phyloP scores from a whole-genome alignment of 768 basidiomycete genomes.

The Auricularia sp. region DNA sequence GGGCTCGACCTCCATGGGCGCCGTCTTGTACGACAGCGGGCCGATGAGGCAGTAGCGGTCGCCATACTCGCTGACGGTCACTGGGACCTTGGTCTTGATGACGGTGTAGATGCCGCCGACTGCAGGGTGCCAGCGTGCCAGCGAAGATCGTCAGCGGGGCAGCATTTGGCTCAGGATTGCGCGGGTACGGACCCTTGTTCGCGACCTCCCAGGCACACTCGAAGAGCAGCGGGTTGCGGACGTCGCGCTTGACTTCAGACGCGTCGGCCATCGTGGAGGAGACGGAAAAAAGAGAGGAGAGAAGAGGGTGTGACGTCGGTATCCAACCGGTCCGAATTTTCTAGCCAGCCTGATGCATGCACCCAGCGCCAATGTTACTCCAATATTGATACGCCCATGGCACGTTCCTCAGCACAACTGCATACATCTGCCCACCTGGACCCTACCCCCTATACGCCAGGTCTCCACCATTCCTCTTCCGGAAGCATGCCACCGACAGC shows the following conservation, averaged over 20 bases:
- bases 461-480: too few species aligned
- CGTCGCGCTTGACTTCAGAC: constrained; percentile 43
- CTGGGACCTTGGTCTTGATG: constrained; percentile 98
- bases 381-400: too few species aligned
- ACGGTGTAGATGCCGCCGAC: constrained; percentile 99
- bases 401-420: too few species aligned
- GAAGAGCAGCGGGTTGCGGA: constrained; percentile 73
- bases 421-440: too few species aligned
- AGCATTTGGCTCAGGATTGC: background rate
- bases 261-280: background rate
- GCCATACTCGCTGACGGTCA: constrained; percentile 93
- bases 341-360: background rate
- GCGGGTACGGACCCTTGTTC: constrained; percentile 49
- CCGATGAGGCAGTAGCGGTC: constrained; percentile 94
- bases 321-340: background rate
- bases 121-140: constrained; percentile 4
- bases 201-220: constrained; percentile 98
- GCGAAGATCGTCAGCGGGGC: background rate
- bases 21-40: constrained; percentile 95
- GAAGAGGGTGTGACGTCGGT: background rate
- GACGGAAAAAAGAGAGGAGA: background rate
- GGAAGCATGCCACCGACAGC: too few species aligned
- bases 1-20: constrained; percentile 97
- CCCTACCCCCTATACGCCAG: too few species aligned
- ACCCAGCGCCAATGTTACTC: background rate